Evolutionary conservation across 2,329 filamentous ascomycete species (phyloP).

Genomic region (Ophiocordyceps robertsii): DNA sequence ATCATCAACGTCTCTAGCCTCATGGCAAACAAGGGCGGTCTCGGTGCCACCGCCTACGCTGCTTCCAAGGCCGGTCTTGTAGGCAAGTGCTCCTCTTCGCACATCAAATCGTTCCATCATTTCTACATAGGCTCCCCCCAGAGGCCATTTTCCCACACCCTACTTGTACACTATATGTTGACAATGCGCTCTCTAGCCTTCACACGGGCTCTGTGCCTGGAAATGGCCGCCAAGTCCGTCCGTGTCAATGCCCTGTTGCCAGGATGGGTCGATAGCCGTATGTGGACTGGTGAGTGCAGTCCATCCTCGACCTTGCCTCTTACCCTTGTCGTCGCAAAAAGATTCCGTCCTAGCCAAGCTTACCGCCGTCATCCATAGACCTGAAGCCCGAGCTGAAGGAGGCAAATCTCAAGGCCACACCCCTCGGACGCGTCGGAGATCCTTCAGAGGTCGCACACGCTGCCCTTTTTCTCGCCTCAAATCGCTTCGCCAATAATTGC

Average conservation of each 20-base stretch:
- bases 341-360: conserved; percentile 10
- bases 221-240: conserved; percentile 47
- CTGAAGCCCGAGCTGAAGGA: conserved; percentile 23
- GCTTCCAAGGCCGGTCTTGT: conserved; percentile 72
- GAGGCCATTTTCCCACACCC: neutral
- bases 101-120: conserved; percentile 2
- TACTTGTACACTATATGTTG: conserved; percentile 6
- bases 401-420: conserved; percentile 38
- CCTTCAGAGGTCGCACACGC: conserved; percentile 69
- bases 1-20: conserved; percentile 77
- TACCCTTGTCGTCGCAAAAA: neutral
- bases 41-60: conserved; percentile 60
- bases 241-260: conserved; percentile 72
- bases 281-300: conserved; percentile 52
- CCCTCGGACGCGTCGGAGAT: conserved; percentile 50
- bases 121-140: neutral
- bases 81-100: conserved; percentile 25
- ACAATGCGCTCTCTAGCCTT: conserved; percentile 34
- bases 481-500: conserved; percentile 78
- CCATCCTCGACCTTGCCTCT: conserved; percentile 1
- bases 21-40: conserved; percentile 54
- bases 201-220: conserved; percentile 51
- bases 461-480: conserved; percentile 61
- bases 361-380: conserved; percentile 22
- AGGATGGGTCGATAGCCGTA: conserved; percentile 70